Percentiles rank a stretch among this genome's conserved stretches.
phyloP scores from a whole-genome alignment of 164 flowering plant genomes.

The Vitis labrusca region DNA sequence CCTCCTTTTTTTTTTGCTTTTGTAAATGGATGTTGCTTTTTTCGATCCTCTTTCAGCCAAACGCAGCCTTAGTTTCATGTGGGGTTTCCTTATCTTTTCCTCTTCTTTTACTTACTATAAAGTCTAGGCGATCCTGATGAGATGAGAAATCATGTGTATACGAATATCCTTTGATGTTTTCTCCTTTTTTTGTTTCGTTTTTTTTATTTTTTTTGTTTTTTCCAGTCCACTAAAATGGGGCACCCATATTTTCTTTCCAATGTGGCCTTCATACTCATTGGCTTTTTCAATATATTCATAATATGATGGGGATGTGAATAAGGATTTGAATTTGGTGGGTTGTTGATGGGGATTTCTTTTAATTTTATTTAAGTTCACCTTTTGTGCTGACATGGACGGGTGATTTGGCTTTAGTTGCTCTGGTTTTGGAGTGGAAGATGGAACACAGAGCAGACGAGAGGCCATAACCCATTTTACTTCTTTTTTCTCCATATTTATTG shows the following conservation, averaged over 20 bases:
- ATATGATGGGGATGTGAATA: constrained; percentile 7
- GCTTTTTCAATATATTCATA: too few species aligned
- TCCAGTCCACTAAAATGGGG: neutral
- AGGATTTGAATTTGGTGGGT: constrained; percentile 5
- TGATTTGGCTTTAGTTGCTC: constrained; percentile 22
- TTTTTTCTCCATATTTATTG: constrained; percentile 1
- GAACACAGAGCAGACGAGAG: neutral
- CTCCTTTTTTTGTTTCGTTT: too few species aligned
- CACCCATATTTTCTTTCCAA: neutral
- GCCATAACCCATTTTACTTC: neutral
- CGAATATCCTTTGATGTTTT: constrained; percentile 1
- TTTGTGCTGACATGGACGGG: constrained; percentile 8
- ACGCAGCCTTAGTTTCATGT: constrained; percentile 11
- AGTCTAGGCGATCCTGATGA: neutral
- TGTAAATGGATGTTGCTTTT: constrained; percentile 34
- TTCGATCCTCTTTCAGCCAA: constrained; percentile 19
- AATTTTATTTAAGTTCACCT: neutral
- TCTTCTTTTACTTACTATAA: neutral
- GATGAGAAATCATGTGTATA: neutral
- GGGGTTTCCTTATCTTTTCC: constrained; percentile 1
- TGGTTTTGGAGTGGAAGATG: neutral
- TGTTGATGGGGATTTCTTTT: constrained; percentile 8
- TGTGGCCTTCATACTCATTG: too few species aligned
- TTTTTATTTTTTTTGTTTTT: too few species aligned
- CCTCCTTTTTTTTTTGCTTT: constrained; percentile 4